phyloP scores from a whole-genome alignment of 140 eudicot species.

The Flaveria floridana region DNA sequence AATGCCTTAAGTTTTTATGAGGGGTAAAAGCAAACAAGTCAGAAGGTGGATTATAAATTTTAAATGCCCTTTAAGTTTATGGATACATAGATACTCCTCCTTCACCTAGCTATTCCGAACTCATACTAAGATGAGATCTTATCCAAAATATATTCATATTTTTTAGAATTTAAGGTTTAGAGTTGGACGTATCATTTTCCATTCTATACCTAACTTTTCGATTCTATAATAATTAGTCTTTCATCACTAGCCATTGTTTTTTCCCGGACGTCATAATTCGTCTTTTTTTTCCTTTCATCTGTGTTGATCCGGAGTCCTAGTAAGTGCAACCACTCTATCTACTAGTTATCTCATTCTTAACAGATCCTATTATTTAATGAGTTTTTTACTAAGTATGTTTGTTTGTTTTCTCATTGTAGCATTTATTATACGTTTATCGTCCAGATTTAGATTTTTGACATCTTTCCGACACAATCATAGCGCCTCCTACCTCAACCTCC shows the following conservation, averaged over 20 bases:
- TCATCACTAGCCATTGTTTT: not conserved
- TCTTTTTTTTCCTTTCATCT: not conserved
- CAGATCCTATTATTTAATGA: too few species aligned
- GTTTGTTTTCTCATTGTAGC: too few species aligned
- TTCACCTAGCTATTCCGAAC: constrained; percentile 24
- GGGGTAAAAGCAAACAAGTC: constrained; percentile 32
- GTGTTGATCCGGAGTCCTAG: too few species aligned
- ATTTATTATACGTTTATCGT: not conserved
- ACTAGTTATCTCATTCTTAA: too few species aligned
- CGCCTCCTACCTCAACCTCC: constrained; percentile 29
- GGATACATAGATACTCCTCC: constrained; percentile 24
- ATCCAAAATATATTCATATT: constrained; percentile 2
- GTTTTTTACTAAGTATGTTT: too few species aligned
- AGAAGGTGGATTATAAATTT: constrained; percentile 31
- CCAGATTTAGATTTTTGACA: constrained; percentile 7
- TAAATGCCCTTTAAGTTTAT: constrained; percentile 32
- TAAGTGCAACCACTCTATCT: too few species aligned
- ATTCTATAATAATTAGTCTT: not conserved
- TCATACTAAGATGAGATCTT: constrained; percentile 4
- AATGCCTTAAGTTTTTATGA: constrained; percentile 23
- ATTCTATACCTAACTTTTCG: not conserved
- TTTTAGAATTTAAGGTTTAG: not conserved
- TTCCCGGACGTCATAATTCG: not conserved
- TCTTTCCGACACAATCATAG: not conserved
- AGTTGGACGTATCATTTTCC: not conserved